A percentile compares a stretch with the other conserved stretches of the same genome.
Evolutionary conservation across 495 filamentous ascomycete species (phyloP).

Genomic region (Tetracladium setigerum): DNA sequence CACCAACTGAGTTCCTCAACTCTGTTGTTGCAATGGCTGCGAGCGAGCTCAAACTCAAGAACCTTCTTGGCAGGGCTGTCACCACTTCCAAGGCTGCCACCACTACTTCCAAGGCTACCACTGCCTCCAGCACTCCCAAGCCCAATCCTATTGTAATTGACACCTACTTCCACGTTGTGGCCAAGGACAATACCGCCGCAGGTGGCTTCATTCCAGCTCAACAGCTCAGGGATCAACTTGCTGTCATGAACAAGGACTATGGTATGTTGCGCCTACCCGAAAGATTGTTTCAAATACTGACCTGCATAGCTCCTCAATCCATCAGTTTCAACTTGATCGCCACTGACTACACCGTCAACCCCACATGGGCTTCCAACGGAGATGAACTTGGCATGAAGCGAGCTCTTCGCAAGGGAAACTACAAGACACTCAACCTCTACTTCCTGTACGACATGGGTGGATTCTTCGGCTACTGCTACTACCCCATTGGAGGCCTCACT

Average conservation of each 20-base stretch:
- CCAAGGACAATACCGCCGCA: constrained; percentile 30
- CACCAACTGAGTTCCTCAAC: constrained; percentile 17
- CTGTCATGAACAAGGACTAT: constrained; percentile 1
- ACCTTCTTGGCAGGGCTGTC: constrained; percentile 17
- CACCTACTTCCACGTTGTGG: constrained; percentile 58
- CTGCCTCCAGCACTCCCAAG: constrained; percentile 4
- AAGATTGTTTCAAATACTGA: no score
- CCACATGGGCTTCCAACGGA: constrained; percentile 42
- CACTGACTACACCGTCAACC: constrained; percentile 50
- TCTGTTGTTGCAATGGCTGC: no score
- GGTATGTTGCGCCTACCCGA: no score
- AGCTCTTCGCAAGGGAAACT: constrained; percentile 51
- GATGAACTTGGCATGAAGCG: constrained; percentile 48
- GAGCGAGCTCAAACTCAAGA: no score
- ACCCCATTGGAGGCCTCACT: no score
- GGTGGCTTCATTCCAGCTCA: constrained; percentile 43
- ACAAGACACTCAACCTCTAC: constrained; percentile 56
- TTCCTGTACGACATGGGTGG: constrained; percentile 45
- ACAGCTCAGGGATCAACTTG: constrained; percentile 22
- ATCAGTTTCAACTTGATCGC: constrained; percentile 45
- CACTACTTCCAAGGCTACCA: background rate
- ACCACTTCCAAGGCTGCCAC: constrained; percentile 17
- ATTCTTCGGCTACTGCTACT: constrained; percentile 33
- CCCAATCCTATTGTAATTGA: constrained; percentile 31
- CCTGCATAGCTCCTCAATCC: constrained; percentile 26